phyloP scores from a whole-genome alignment of 177 flowering plant species.

The Vitis hybrid region DNA sequence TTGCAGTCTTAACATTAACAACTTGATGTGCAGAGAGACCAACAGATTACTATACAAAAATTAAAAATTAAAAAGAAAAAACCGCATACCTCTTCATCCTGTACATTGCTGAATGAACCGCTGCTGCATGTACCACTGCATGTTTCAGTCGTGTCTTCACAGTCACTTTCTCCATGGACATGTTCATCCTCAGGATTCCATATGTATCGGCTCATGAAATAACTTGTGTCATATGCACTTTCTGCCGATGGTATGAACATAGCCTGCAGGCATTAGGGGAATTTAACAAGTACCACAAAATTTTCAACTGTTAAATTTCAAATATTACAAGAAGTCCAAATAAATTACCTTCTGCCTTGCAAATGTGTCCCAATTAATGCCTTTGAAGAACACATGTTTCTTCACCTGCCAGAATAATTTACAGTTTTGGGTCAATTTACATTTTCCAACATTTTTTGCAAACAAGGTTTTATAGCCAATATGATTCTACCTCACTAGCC shows the following conservation, averaged over 20 bases:
- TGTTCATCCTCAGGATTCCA: slow-evolving; percentile 83
- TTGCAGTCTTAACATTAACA: not conserved
- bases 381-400: slow-evolving; percentile 71
- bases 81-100: slow-evolving; percentile 75
- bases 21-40: not conserved
- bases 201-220: slow-evolving; percentile 87
- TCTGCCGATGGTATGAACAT: slow-evolving; percentile 88
- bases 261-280: slow-evolving; percentile 51
- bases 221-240: slow-evolving; percentile 83
- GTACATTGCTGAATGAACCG: slow-evolving; percentile 61
- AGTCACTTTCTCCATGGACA: slow-evolving; percentile 61
- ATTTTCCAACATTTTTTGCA: not conserved
- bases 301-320: not conserved
- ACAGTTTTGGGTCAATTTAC: slow-evolving; percentile 3
- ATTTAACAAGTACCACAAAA: not conserved
- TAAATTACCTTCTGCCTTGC: slow-evolving; percentile 85
- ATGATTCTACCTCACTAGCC: slow-evolving; percentile 67
- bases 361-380: slow-evolving; percentile 95
- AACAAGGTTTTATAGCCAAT: slow-evolving; percentile 2
- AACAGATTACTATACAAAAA: not conserved
- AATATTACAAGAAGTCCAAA: not conserved
- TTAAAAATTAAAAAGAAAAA: not conserved
- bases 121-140: slow-evolving; percentile 63
- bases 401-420: slow-evolving; percentile 66
- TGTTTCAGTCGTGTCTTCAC: slow-evolving; percentile 70